These are phyloP conservation scores for Ascochyta viciae-villosae DNA, from an alignment of 2,329 filamentous ascomycete genomes.

Conservation along the genomic window DNA sequence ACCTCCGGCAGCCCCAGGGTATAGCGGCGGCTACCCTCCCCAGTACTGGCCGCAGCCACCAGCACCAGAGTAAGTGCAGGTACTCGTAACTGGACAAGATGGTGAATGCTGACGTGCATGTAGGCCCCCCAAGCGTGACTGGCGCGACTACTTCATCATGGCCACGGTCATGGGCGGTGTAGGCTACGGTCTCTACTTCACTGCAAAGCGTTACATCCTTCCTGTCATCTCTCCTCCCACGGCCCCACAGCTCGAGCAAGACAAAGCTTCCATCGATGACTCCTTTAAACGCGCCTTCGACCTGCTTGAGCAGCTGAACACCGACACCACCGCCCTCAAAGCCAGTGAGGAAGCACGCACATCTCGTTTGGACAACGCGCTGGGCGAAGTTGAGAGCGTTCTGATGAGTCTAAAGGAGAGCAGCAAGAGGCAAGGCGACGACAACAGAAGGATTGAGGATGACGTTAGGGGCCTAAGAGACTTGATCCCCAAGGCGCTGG, in stretches of 20 bases:
- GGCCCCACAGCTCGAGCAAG: slow-evolving; percentile 89
- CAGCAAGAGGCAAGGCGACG: slow-evolving; percentile 82
- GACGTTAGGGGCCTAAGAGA: slow-evolving; percentile 85
- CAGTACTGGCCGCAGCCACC: slow-evolving; percentile 61
- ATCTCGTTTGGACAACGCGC: slow-evolving; percentile 78
- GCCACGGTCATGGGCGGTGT: slow-evolving; percentile 92
- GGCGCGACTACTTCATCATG: slow-evolving; percentile 99
- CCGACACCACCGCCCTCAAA: slow-evolving; percentile 90
- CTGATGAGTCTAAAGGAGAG: slow-evolving; percentile 82
- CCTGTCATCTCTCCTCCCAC: slow-evolving; percentile 93
- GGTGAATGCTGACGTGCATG: slow-evolving; percentile 19
- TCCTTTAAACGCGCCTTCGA: slow-evolving; percentile 92
- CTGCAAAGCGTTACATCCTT: slow-evolving; percentile 88
- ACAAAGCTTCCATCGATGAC: slow-evolving; percentile 91
- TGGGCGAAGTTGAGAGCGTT: slow-evolving; percentile 84
- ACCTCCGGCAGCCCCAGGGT: slow-evolving; percentile 55
- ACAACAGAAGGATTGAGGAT: slow-evolving; percentile 83
- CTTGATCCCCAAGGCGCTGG: slow-evolving; percentile 85
- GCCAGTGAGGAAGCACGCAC: slow-evolving; percentile 84
- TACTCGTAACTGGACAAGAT: background rate
- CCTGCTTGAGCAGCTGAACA: slow-evolving; percentile 87
- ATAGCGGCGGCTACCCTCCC: slow-evolving; percentile 60
- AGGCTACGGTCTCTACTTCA: slow-evolving; percentile 84
- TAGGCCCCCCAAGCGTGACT: slow-evolving; percentile 78
- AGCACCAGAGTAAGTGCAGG: slow-evolving; percentile 58